phyloP scores from a whole-genome alignment of 768 basidiomycete species.

The Suillus ampliporus region DNA sequence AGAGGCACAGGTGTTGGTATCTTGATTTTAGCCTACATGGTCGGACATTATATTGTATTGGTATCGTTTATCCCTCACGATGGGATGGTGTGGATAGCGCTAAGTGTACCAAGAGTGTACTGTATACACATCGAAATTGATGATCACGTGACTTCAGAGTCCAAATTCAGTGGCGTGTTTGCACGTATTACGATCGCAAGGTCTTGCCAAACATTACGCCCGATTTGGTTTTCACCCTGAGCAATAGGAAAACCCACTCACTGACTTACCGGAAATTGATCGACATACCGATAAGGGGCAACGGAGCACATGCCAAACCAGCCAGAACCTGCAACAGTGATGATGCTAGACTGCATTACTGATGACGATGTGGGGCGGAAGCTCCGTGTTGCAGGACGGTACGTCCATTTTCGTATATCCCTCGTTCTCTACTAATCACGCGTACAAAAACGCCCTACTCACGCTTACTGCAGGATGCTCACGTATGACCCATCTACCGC shows the following conservation, averaged over 20 bases:
- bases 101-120: too few relatives aligned
- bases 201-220: constrained; percentile 3
- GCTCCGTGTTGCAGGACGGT: constrained; percentile 66
- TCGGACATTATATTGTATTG: too few relatives aligned
- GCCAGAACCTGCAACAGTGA: constrained; percentile 52
- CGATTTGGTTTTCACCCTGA: constrained; percentile 1
- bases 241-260: too few relatives aligned
- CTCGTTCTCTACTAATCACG: constrained; percentile 17
- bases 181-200: not conserved
- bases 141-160: too few relatives aligned
- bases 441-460: constrained; percentile 14
- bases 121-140: too few relatives aligned
- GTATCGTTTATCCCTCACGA: too few relatives aligned
- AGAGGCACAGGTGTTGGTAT: too few relatives aligned
- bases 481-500: constrained; percentile 57
- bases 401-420: constrained; percentile 29
- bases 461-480: constrained; percentile 50
- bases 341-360: constrained; percentile 47
- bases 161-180: too few relatives aligned
- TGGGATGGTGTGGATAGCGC: too few relatives aligned
- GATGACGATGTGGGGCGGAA: constrained; percentile 52
- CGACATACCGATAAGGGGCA: not conserved
- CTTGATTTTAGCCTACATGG: too few relatives aligned
- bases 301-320: constrained; percentile 48
- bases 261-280: not conserved